Conservation (phyloP, 78 protist genomes). For the Dictyostelium discoideum region DNA sequence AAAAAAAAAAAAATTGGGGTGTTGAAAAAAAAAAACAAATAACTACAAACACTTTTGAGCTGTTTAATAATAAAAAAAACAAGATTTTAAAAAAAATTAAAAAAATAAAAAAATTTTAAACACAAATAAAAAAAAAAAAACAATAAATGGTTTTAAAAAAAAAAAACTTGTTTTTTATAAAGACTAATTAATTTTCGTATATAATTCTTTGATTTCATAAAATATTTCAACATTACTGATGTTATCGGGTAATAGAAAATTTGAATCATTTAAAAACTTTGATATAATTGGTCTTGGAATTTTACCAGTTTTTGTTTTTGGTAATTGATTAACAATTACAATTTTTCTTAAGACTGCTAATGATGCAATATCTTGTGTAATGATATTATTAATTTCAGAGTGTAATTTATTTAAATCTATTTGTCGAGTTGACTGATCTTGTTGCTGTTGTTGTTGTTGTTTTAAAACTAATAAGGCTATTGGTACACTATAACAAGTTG, state of each 20-base stretch:
- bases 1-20: no score
- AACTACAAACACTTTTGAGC: no score
- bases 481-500: neutral
- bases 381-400: neutral
- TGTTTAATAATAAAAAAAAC: no score
- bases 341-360: neutral
- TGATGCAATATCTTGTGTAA: neutral
- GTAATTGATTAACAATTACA: neutral
- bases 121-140: no score
- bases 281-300: neutral
- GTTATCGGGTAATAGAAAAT: neutral
- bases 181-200: no score
- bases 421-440: neutral
- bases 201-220: neutral
- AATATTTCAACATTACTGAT: neutral
- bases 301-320: slow-evolving; percentile 19
- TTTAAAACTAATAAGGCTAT: neutral
- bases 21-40: no score
- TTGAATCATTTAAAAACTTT: neutral
- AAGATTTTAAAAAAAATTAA: no score
- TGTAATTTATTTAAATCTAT: neutral
- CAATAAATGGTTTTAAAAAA: no score
- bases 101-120: no score
- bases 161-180: no score
- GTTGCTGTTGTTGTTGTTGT: no score